Conservation (phyloP, 768 basidiomycete genomes). For the Boletales sp. region DNA sequence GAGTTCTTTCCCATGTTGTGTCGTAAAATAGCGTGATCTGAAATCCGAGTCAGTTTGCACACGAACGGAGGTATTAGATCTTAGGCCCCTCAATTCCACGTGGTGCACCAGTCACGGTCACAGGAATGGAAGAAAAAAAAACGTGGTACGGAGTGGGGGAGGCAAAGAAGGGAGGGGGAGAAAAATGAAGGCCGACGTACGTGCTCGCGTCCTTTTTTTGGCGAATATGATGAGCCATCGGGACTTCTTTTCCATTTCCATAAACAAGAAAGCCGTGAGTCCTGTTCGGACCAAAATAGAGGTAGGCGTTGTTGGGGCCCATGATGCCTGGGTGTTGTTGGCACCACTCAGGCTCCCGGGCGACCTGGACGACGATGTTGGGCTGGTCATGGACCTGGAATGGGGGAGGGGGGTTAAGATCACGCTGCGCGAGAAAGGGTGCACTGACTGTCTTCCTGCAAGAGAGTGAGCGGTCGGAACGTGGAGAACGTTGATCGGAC, state of each 20-base stretch:
- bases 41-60: background rate
- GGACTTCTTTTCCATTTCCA: conserved; percentile 54
- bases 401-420: background rate
- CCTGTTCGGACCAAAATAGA: conserved; percentile 69
- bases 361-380: conserved; percentile 60
- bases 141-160: background rate
- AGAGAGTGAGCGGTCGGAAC: conserved; percentile 1
- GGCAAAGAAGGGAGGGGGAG: background rate
- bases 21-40: conserved; percentile 74
- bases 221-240: conserved; percentile 56
- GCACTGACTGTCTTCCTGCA: conserved; percentile 22
- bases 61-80: background rate
- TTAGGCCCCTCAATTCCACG: background rate
- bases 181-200: conserved; percentile 40
- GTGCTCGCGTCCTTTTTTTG: conserved; percentile 59
- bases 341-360: conserved; percentile 63
- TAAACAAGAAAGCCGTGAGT: conserved; percentile 63
- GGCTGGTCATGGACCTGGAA: conserved; percentile 52
- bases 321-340: conserved; percentile 66
- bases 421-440: background rate
- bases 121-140: background rate
- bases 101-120: background rate
- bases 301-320: conserved; percentile 76
- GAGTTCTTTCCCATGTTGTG: conserved; percentile 63
- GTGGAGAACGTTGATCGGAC: conserved; percentile 23